phyloP scores from a whole-genome alignment of 768 basidiomycete genomes.

The Serendipita sp. region DNA sequence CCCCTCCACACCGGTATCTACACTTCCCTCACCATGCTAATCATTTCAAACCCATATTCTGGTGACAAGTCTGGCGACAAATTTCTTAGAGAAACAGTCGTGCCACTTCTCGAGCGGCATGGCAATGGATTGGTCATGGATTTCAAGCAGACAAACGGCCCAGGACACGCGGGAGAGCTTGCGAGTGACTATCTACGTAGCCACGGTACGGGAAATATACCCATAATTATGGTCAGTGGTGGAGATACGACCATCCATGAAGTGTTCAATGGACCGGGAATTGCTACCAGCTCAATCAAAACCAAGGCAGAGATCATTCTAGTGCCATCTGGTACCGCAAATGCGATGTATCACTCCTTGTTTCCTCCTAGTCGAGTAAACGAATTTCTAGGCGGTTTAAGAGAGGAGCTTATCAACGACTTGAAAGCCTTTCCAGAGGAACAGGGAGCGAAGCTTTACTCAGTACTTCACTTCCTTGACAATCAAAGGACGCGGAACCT shows the following conservation, averaged over 20 bases:
- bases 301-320: conserved; percentile 23
- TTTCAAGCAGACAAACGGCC: conserved; percentile 31
- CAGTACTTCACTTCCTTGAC: conserved; percentile 36
- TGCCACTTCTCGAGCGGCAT: conserved; percentile 41
- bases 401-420: background rate
- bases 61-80: conserved; percentile 41
- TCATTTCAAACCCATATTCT: conserved; percentile 62
- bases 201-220: conserved; percentile 27
- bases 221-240: conserved; percentile 34
- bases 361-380: conserved; percentile 30
- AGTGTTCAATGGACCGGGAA: conserved; percentile 44
- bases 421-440: conserved; percentile 1
- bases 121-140: conserved; percentile 22
- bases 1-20: background rate
- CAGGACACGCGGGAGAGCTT: conserved; percentile 35
- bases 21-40: conserved; percentile 19
- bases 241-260: conserved; percentile 93
- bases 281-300: conserved; percentile 13
- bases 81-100: conserved; percentile 43
- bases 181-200: background rate
- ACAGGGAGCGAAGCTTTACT: conserved; percentile 32
- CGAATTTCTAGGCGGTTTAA: conserved; percentile 11
- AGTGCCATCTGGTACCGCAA: conserved; percentile 72
- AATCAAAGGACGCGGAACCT: conserved; percentile 11
- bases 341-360: conserved; percentile 70